Percentiles rank a stretch among this genome's conserved stretches.
Conservation (phyloP, 176 grass and related monocot genomes). For the Triticum dicoccoides region DNA sequence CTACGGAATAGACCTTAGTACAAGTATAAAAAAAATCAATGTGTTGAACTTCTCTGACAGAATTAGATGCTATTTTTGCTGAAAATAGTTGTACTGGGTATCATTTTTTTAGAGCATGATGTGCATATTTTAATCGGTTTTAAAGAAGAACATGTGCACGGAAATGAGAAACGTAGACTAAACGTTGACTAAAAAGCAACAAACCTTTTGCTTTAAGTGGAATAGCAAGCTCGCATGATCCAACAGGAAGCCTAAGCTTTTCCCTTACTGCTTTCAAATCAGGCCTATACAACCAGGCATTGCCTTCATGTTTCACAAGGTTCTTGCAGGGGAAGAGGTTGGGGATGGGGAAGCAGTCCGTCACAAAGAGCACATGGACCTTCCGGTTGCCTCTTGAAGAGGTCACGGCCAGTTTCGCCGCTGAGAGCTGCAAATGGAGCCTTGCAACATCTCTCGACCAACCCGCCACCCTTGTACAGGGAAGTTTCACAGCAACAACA, state of each 20-base stretch:
- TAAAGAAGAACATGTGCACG: background rate
- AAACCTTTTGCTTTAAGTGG: conserved; percentile 86
- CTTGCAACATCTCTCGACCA: conserved; percentile 89
- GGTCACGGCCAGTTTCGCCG: conserved; percentile 63
- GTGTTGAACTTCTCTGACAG: background rate
- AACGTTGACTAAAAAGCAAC: background rate
- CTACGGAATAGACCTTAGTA: conserved; percentile 5
- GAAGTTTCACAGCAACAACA: conserved; percentile 66
- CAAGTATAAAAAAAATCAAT: background rate
- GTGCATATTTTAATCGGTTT: background rate
- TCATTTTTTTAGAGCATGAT: background rate
- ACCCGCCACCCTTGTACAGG: conserved; percentile 44
- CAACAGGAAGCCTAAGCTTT: conserved; percentile 81
- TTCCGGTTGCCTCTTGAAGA: conserved; percentile 35
- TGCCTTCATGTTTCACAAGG: conserved; percentile 70
- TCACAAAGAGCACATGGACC: conserved; percentile 77
- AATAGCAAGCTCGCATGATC: conserved; percentile 82
- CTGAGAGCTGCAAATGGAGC: conserved; percentile 83
- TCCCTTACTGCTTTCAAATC: conserved; percentile 64
- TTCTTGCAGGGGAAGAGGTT: conserved; percentile 91
- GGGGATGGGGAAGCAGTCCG: conserved; percentile 73
- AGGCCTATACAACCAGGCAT: conserved; percentile 72
- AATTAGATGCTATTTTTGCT: background rate
- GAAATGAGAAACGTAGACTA: background rate
- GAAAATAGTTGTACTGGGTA: background rate